Percentiles rank a stretch among this genome's conserved stretches.
These are phyloP conservation scores for Exophiala sp. DNA, from an alignment of 2,329 filamentous ascomycete species.

Conservation along the genomic window DNA sequence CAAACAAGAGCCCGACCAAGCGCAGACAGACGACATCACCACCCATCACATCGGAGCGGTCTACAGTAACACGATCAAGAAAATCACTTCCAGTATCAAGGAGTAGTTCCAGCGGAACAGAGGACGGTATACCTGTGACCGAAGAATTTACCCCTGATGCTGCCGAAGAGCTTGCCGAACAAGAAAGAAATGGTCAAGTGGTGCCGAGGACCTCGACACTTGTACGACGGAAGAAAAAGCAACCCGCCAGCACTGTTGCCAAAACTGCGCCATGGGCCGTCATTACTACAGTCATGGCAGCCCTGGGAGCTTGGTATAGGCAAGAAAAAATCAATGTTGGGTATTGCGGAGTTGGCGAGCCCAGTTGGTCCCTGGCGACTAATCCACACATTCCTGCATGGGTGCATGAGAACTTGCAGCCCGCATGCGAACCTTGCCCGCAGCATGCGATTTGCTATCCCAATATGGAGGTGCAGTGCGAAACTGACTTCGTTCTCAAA, in stretches of 20 bases:
- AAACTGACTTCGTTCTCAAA: conserved; percentile 78
- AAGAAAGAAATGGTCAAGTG: conserved; percentile 36
- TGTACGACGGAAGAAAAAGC: conserved; percentile 38
- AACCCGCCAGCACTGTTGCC: conserved; percentile 46
- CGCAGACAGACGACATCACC: conserved; percentile 49
- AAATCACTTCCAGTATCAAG: conserved; percentile 44
- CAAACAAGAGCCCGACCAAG: conserved; percentile 27
- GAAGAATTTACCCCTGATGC: conserved; percentile 95
- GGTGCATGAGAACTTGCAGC: conserved; percentile 59
- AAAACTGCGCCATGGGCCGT: conserved; percentile 66
- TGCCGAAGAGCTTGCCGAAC: conserved; percentile 69
- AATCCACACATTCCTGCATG: conserved; percentile 64
- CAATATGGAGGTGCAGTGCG: conserved; percentile 71
- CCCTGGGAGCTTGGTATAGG: conserved; percentile 76
- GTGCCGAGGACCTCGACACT: conserved; percentile 33
- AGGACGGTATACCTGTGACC: conserved; percentile 56
- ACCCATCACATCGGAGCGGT: conserved; percentile 48
- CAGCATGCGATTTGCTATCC: conserved; percentile 82
- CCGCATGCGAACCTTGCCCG: conserved; percentile 84
- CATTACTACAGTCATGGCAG: conserved; percentile 61
- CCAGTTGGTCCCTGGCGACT: conserved; percentile 53
- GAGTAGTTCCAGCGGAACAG: conserved; percentile 37
- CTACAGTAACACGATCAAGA: conserved; percentile 52
- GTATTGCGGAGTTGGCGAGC: conserved; percentile 79
- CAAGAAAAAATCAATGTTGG: conserved; percentile 96